phyloP scores from a whole-genome alignment of 805 yeast genomes.

The Spathaspora boniae region DNA sequence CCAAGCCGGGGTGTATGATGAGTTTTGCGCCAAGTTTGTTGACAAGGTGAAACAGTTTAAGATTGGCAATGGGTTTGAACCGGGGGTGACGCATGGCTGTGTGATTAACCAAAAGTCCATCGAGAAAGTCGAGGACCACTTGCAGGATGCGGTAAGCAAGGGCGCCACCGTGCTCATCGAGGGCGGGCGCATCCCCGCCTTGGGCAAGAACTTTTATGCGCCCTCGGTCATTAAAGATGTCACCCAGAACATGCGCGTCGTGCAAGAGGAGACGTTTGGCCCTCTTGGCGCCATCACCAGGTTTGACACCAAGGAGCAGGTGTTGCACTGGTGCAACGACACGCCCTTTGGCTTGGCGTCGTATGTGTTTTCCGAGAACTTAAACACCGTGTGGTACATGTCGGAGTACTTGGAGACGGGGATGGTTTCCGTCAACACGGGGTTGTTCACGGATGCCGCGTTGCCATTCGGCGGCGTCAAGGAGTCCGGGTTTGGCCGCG shows the following conservation, averaged over 20 bases:
- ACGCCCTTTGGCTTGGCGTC: conserved; percentile 57
- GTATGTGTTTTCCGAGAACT: conserved; percentile 52
- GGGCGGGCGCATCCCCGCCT: conserved; percentile 50
- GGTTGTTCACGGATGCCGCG: conserved; percentile 55
- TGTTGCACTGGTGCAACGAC: conserved; percentile 50
- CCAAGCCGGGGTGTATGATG: conserved; percentile 62
- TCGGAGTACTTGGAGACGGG: conserved; percentile 60
- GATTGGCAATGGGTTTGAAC: conserved; percentile 55
- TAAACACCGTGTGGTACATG: conserved; percentile 48
- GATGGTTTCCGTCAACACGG: conserved; percentile 62
- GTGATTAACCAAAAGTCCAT: conserved; percentile 50
- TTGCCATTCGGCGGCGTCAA: conserved; percentile 77
- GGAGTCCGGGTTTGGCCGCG: conserved; percentile 78
- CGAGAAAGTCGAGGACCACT: conserved; percentile 53
- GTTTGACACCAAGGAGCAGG: conserved; percentile 54
- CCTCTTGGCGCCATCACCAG: conserved; percentile 58
- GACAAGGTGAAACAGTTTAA: conserved; percentile 45
- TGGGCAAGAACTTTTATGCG: conserved; percentile 51
- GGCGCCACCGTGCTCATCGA: conserved; percentile 50
- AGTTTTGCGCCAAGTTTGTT: conserved; percentile 49
- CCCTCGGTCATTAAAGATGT: conserved; percentile 55
- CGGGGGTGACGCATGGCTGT: conserved; percentile 53
- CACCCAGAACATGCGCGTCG: conserved; percentile 47
- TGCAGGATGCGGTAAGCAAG: conserved; percentile 48
- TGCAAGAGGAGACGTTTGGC: conserved; percentile 61